These are phyloP conservation scores for Cucumis melo DNA, from an alignment of 306 rosid species.

Conservation along the genomic window DNA sequence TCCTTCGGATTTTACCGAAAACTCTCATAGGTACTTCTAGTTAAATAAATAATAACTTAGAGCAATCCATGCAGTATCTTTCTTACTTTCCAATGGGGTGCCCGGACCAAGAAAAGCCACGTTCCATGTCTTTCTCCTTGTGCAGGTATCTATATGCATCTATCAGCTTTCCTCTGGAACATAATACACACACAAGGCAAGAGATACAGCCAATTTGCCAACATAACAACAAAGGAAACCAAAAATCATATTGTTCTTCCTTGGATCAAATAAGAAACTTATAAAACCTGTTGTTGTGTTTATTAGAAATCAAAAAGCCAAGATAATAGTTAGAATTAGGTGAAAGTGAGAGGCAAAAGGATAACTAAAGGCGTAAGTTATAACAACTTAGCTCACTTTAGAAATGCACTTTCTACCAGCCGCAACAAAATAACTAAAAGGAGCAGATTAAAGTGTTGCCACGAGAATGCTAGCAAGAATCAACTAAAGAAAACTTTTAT, in stretches of 20 bases:
- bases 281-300: not conserved
- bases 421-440: not conserved
- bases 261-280: not conserved
- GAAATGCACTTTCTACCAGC: not conserved
- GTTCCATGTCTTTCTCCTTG: constrained; percentile 70
- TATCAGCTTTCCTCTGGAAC: constrained; percentile 72
- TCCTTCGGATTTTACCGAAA: not conserved
- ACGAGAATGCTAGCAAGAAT: not conserved
- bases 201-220: not conserved
- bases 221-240: not conserved
- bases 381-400: not conserved
- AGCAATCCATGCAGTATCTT: constrained; percentile 6
- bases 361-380: not conserved
- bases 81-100: constrained; percentile 84
- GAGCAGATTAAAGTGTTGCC: not conserved
- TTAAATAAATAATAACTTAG: not conserved
- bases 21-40: not conserved
- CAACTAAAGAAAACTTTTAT: not conserved
- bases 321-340: not conserved
- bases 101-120: constrained; percentile 97
- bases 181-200: constrained; percentile 10
- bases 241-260: not conserved
- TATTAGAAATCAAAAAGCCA: not conserved
- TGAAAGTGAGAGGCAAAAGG: not conserved
- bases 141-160: constrained; percentile 87